Percentiles rank a stretch among this genome's conserved stretches.
Conservation (phyloP, 345 rosid genomes). For the Salix brachista region DNA sequence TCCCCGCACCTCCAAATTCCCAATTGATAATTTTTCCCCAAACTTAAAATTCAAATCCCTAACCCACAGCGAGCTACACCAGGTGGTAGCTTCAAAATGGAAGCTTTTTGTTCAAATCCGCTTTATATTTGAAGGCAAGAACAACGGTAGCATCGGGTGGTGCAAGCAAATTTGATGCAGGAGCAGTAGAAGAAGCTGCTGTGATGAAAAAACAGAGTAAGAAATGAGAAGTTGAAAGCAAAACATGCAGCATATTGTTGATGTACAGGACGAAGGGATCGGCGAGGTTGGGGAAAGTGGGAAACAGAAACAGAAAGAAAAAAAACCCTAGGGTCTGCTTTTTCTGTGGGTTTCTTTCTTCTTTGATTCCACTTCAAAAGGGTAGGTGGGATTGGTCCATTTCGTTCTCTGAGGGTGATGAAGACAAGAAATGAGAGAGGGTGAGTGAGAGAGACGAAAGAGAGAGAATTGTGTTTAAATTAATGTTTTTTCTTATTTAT, state of each 20-base stretch:
- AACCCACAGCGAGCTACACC: too few species aligned
- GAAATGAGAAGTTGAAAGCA: constrained; percentile 9
- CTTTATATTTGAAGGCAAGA: constrained; percentile 65
- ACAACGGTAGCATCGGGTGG: constrained; percentile 55
- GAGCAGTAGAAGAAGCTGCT: neutral
- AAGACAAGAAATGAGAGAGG: neutral
- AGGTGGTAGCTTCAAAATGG: constrained; percentile 7
- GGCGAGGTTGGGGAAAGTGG: neutral
- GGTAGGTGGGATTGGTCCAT: neutral
- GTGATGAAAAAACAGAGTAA: neutral
- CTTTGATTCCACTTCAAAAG: neutral
- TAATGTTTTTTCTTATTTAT: neutral
- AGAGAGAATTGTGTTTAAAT: neutral
- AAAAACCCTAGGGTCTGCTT: neutral
- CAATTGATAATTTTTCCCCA: too few species aligned
- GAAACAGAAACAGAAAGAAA: neutral
- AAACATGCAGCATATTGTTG: constrained; percentile 16
- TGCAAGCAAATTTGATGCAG: neutral
- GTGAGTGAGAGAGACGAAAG: constrained; percentile 4
- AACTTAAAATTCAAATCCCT: too few species aligned
- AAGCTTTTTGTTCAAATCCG: constrained; percentile 50
- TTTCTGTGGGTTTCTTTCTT: neutral
- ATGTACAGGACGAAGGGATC: neutral
- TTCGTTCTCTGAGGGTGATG: constrained; percentile 2
- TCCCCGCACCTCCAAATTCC: too few species aligned